Base-by-base conservation (phyloP, 352 stramenopile species). In the Phytophthora podocarpi region DNA sequence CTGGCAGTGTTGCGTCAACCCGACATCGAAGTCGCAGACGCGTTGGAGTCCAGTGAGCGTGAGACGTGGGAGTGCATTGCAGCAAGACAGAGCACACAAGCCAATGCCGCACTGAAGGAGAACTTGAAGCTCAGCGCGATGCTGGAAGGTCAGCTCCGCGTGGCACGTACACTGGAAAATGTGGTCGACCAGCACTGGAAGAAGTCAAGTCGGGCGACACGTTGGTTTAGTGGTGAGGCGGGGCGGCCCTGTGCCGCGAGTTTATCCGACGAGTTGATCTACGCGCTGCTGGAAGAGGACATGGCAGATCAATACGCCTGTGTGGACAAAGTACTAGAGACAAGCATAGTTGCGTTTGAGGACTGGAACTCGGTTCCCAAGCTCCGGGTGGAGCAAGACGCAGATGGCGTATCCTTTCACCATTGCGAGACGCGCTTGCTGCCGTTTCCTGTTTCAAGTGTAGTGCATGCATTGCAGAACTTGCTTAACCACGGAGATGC, bases 361-460 rank as follows among this genome's bases (percentile, higher is more conserved):
- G 21, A 28, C 15, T 13, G 41, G 18, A 50, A 67, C 13, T 48
- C 62, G 10, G 4, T 41, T 11, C 35, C 56, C 23, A 47, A 34
- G 8, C 12, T 56, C 6, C 42, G 27, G 6, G 28, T 41, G 20
- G 7, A 56, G 27, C 23, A 55, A 13, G 26, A 10, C 11, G 16
- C 1, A 15, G 15, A 48, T 10, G 54, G 43, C 4, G 18, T 42
- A n/a, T 56, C 43, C 2, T 63, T 63, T 26, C 34, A 27, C 4
- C 34, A 40, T 7, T 5, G 28, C 12, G 57, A 60, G 8, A 24
- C 32, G 6, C 42, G 62, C 7, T 26, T 64, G 1, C 39, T 73
- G 11, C 70, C 66, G 18, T 73, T 78, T 42, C 11, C 60, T 12
- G 20, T 41, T 13, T 39, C 30, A 15, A 59, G 15, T 15, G 49